A percentile compares a stretch with the other conserved stretches of the same genome.
Conservation (phyloP, 179 eudicot species). For the Patellifolia procumbens region DNA sequence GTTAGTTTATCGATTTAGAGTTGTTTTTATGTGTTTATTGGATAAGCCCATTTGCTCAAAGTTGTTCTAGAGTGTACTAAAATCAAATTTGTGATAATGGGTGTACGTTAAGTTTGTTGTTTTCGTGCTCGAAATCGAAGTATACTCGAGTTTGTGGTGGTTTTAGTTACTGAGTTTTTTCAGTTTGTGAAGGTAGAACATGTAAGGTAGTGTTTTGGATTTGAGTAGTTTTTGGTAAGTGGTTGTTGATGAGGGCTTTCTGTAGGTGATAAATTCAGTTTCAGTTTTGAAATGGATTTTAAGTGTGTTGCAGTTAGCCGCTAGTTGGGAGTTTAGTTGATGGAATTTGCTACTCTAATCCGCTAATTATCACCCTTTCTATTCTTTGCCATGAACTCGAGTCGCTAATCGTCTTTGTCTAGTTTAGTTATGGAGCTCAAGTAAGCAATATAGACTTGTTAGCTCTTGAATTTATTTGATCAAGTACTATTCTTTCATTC, state of each 20-base stretch:
- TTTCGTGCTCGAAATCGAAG: constrained; percentile 15
- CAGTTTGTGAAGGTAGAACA: constrained; percentile 26
- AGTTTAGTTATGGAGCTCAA: constrained; percentile 45
- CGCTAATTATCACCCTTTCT: constrained; percentile 25
- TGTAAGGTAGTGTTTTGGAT: constrained; percentile 39
- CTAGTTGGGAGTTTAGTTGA: constrained; percentile 38
- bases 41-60: constrained; percentile 36
- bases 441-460: constrained; percentile 36
- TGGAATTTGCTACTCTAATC: constrained; percentile 33
- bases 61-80: constrained; percentile 27
- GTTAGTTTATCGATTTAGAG: constrained; percentile 38
- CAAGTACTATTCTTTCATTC: constrained; percentile 52
- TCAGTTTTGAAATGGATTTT: constrained; percentile 40
- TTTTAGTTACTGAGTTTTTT: background rate
- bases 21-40: constrained; percentile 22
- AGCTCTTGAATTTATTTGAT: constrained; percentile 34
- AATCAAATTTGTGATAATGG: constrained; percentile 37
- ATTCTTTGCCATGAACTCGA: constrained; percentile 34
- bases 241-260: constrained; percentile 20
- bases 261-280: constrained; percentile 25
- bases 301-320: constrained; percentile 32
- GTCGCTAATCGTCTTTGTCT: constrained; percentile 37
- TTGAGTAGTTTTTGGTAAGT: constrained; percentile 28
- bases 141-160: constrained; percentile 18
- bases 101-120: constrained; percentile 44